phyloP scores from a whole-genome alignment of 2,329 filamentous ascomycete species.

The Ascochyta koolunga region DNA sequence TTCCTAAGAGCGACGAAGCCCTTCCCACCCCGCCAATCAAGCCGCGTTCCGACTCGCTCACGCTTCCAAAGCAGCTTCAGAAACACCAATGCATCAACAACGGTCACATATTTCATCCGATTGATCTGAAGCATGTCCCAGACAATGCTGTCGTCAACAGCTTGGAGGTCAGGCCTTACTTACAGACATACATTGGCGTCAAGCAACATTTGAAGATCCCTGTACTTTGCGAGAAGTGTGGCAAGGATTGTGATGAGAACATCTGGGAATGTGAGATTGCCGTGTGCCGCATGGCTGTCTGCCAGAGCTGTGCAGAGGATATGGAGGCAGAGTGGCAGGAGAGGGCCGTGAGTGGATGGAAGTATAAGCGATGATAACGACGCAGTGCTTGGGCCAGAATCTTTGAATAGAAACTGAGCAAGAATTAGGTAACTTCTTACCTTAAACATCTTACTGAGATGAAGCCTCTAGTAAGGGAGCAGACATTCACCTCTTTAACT shows the following conservation, averaged over 20 bases:
- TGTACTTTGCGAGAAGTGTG: constrained; percentile 28
- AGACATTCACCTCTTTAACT: too few relatives aligned
- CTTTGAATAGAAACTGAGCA: too few relatives aligned
- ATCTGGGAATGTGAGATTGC: constrained; percentile 30
- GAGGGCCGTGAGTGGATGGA: constrained; percentile 17
- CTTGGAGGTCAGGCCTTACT: constrained; percentile 24
- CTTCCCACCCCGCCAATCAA: not conserved
- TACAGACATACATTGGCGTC: constrained; percentile 14
- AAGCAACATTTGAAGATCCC: constrained; percentile 27
- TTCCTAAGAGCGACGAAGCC: constrained; percentile 21
- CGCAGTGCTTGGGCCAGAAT: too few relatives aligned
- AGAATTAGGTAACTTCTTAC: too few relatives aligned
- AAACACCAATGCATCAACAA: constrained; percentile 28
- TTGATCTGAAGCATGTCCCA: constrained; percentile 24
- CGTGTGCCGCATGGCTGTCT: constrained; percentile 26
- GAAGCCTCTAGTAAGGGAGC: too few relatives aligned
- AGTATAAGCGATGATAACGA: not conserved
- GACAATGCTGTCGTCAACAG: constrained; percentile 24
- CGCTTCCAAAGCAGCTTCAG: not conserved
- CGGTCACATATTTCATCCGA: constrained; percentile 29
- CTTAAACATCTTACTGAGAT: too few relatives aligned
- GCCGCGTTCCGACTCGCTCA: constrained; percentile 1
- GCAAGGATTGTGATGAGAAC: constrained; percentile 19
- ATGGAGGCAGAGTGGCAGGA: constrained; percentile 27
- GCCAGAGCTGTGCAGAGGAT: constrained; percentile 23